Evolutionary conservation across 352 stramenopile genomes (phyloP).

Genomic region (Globisporangium uncinulatum): DNA sequence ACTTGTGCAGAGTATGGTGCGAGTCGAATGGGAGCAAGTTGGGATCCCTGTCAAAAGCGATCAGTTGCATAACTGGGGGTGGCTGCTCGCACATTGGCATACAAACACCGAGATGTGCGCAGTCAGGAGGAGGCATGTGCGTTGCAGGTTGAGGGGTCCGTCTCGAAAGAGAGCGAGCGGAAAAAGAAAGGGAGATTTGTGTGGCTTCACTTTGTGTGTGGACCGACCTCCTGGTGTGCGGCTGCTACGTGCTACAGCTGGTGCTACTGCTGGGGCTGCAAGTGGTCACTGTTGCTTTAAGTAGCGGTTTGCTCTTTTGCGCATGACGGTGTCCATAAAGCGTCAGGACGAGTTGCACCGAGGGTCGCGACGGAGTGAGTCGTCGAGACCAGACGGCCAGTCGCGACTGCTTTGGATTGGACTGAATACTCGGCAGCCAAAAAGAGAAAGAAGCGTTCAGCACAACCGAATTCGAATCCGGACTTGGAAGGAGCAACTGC

Average conservation of each 20-base stretch:
- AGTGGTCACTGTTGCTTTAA: background rate
- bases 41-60: background rate
- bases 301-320: no score
- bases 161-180: constrained; percentile 1
- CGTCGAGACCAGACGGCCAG: no score
- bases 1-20: background rate
- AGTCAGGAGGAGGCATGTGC: background rate
- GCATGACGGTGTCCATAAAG: no score
- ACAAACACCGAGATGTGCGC: constrained; percentile 2
- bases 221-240: background rate
- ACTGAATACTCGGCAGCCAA: background rate
- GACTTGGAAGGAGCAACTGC: background rate
- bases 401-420: no score
- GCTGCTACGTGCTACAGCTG: no score
- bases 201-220: background rate
- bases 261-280: no score
- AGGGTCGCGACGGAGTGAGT: no score
- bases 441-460: background rate
- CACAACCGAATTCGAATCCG: background rate
- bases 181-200: background rate
- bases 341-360: no score
- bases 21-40: background rate
- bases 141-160: background rate
- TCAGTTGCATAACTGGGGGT: constrained; percentile 2
- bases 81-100: constrained; percentile 1